A percentile compares a stretch with the other conserved stretches of the same genome.
Conservation (phyloP, 352 stramenopile genomes). For the Plasmopara halstedii region DNA sequence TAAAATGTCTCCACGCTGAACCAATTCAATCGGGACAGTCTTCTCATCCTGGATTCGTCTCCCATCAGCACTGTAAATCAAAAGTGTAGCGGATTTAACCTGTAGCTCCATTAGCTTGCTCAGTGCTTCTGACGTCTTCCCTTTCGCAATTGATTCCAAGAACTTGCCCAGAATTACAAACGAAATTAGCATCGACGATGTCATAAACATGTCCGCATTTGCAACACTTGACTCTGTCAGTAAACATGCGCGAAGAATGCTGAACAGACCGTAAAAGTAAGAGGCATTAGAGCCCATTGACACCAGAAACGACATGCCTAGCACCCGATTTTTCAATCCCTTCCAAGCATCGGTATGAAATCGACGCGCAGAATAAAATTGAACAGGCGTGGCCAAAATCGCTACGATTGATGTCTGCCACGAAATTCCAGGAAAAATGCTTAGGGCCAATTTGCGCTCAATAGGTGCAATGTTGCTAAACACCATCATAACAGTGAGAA, state of each 20-base stretch:
- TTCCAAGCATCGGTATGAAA: constrained; percentile 95
- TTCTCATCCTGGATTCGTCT: constrained; percentile 60
- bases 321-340: constrained; percentile 77
- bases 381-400: constrained; percentile 90
- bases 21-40: constrained; percentile 73
- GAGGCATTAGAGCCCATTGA: constrained; percentile 94
- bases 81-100: constrained; percentile 89
- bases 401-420: constrained; percentile 72
- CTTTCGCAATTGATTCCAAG: constrained; percentile 91
- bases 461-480: constrained; percentile 67
- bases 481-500: constrained; percentile 91
- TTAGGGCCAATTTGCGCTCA: constrained; percentile 36
- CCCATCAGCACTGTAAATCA: constrained; percentile 71
- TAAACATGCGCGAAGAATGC: constrained; percentile 64
- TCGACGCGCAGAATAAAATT: constrained; percentile 89
- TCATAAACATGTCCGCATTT: constrained; percentile 94
- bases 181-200: constrained; percentile 95
- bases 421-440: constrained; percentile 52
- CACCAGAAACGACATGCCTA: constrained; percentile 97
- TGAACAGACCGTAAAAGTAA: constrained; percentile 94
- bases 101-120: constrained; percentile 95
- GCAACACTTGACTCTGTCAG: constrained; percentile 60
- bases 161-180: constrained; percentile 99
- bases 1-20: constrained; percentile 90
- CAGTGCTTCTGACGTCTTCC: constrained; percentile 91